A percentile compares a stretch with the other conserved stretches of the same genome.
Conservation (phyloP, 306 rosid species). For the Argentina anserina region DNA sequence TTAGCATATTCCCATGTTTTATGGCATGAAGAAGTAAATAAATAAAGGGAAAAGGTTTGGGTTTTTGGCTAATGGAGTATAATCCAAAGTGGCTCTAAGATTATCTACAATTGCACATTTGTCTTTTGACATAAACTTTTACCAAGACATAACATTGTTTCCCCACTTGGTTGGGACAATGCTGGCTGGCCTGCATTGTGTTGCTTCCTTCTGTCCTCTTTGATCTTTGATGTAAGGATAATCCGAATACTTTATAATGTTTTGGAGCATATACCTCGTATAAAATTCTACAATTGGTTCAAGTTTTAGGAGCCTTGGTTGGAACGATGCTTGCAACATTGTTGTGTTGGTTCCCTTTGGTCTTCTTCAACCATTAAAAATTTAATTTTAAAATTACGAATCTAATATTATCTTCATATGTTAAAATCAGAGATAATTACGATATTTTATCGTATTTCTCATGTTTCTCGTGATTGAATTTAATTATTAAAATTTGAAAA, state of each 20-base stretch:
- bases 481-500: background rate
- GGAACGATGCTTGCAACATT: too few species aligned
- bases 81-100: background rate
- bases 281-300: too few species aligned
- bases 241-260: background rate
- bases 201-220: conserved; percentile 8
- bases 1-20: conserved; percentile 38
- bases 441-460: too few species aligned
- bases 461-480: too few species aligned
- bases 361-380: too few species aligned
- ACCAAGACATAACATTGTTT: background rate
- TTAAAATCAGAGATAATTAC: too few species aligned
- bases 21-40: conserved; percentile 1
- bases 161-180: background rate
- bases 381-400: too few species aligned
- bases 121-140: background rate
- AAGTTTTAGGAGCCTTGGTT: too few species aligned
- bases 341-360: too few species aligned
- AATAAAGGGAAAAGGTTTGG: too few species aligned
- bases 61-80: background rate
- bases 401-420: too few species aligned
- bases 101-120: background rate
- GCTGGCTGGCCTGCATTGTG: background rate
- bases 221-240: background rate
- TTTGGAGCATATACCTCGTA: background rate